Evolutionary conservation across 2,329 filamentous ascomycete species (phyloP), one percentile per base, ranked within the genome.

Genomic region (Fusarium sp.): DNA sequence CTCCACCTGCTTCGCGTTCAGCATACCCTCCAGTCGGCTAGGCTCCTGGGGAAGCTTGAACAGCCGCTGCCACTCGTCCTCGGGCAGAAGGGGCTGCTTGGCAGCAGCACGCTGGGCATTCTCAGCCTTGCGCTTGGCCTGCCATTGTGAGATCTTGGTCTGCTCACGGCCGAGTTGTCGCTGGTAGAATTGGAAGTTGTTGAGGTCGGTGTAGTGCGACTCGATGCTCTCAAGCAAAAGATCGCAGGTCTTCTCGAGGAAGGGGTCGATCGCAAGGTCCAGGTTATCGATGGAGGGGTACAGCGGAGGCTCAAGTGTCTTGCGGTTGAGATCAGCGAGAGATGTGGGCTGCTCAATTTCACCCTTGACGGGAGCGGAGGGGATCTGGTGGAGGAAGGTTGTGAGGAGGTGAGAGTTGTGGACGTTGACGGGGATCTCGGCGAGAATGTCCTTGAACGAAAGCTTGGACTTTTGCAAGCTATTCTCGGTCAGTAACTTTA

Each of bases 351-450:
- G 87, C 57, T 89, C 83, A 61, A 94, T 84, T 63, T 91, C 87
- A 49, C 86, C 81, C 62, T 85, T 82, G 19, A 69, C 63, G 45
- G 88, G 85, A 50, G 87, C 81, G 42, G 84, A 78, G 53, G 94
- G 92, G 48, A 97, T 83, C 80, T 98, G 94, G 82, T 98, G 93
- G 61, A 99, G 87, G 81, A 95, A 96, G 32, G 92, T 91, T 59
- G 92, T 98, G 73, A 98, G 88, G 75, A 98, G 90, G 79, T 98
- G 94, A 35, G 94, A 97, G 87, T 98, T 98, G 85, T 97, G 93
- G 71, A 99, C 86, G 62, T 85, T 85, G 69, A 99, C 85, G 48
- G 95, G 94, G 52, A 97, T 83, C 82, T 99, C 95, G 70, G 92
- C 82, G 66, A 99, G 82, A 75, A 98, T 95, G 73, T 98, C 94